Percentiles rank a stretch among this genome's conserved stretches.
Evolutionary conservation across 2,329 filamentous ascomycete species (phyloP).

Genomic region (Ascochyta lentis): DNA sequence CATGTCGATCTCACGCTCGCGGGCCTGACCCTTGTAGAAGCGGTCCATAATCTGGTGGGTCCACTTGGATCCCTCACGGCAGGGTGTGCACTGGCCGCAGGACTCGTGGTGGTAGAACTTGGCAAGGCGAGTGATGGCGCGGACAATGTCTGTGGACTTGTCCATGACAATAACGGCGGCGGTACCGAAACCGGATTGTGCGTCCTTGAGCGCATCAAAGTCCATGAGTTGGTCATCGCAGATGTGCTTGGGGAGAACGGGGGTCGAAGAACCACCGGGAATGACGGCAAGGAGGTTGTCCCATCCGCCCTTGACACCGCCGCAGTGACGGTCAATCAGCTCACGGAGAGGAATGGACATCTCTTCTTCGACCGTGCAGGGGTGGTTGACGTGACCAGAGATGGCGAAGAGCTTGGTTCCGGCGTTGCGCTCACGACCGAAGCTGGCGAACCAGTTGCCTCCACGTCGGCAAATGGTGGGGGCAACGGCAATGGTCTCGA

Average conservation of each 20-base stretch:
- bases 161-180: constrained; percentile 99
- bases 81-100: constrained; percentile 99
- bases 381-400: constrained; percentile 98
- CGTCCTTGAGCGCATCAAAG: constrained; percentile 97
- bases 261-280: constrained; percentile 94
- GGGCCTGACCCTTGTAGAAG: constrained; percentile 89
- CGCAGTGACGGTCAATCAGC: constrained; percentile 97
- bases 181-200: constrained; percentile 94
- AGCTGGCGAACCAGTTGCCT: constrained; percentile 88
- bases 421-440: constrained; percentile 94
- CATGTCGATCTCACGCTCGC: constrained; percentile 97
- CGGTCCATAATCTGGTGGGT: constrained; percentile 98
- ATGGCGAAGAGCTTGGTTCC: constrained; percentile 99
- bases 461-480: constrained; percentile 95
- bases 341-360: constrained; percentile 98
- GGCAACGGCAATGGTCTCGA: constrained; percentile 94
- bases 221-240: constrained; percentile 99
- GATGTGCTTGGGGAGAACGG: constrained; percentile 85
- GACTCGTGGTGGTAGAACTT: constrained; percentile 99
- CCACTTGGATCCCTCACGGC: constrained; percentile 98
- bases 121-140: constrained; percentile 88
- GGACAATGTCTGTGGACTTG: constrained; percentile 94
- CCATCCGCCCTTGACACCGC: constrained; percentile 95
- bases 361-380: constrained; percentile 96
- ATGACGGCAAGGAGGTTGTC: constrained; percentile 96